Evolutionary conservation across 305 asterid genomes (phyloP), one percentile per base, ranked within the genome.

Genomic region (Vinca major): DNA sequence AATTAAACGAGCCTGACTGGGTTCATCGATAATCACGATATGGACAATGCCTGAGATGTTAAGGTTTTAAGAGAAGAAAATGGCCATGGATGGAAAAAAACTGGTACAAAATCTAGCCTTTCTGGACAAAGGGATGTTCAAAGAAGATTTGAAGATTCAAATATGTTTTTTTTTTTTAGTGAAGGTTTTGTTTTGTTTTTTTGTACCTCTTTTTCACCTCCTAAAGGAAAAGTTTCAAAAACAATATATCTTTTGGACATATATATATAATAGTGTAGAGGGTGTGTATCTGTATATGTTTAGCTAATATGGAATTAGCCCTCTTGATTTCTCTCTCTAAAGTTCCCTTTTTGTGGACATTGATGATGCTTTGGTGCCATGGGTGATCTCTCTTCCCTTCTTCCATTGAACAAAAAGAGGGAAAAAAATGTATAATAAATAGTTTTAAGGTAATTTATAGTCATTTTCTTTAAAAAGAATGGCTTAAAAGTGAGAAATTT

Each of bases 231-330:
- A 74, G 79, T 51, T 41, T 71, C 48, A 68, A 39, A 68, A 60
- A 73, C 74, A 71, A 77, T 73, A 26, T 1, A 17, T 52, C 67
- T 68, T 77, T 81, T 78, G 92, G 81, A 83, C 83, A 80, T 81
- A 64, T 45, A 62, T 73, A 61, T 66, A 74, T 63, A 73, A 48
- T 49, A 56, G 10, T 75, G 61, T 68, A 75, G 73, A 62, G 78
- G 70, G 70, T 71, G 70, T 71, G 87, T 74, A 77, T 74, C 76
- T 82, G 82, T 77, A 66, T 77, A 80, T 80, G 72, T 74, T 63
- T 79, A 79, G 77, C 74, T 68, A 74, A 78, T 76, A 78, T 80
- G 76, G 66, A 81, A 41, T 78, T 63, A 64, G 70, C 82, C 78
- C 75, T 53, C 77, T 67, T 66, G 65, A 75, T 43, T 76, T 62